These are phyloP conservation scores for Lagenidium sp. DNA, from an alignment of 352 stramenopile species.

Conservation along the genomic window DNA sequence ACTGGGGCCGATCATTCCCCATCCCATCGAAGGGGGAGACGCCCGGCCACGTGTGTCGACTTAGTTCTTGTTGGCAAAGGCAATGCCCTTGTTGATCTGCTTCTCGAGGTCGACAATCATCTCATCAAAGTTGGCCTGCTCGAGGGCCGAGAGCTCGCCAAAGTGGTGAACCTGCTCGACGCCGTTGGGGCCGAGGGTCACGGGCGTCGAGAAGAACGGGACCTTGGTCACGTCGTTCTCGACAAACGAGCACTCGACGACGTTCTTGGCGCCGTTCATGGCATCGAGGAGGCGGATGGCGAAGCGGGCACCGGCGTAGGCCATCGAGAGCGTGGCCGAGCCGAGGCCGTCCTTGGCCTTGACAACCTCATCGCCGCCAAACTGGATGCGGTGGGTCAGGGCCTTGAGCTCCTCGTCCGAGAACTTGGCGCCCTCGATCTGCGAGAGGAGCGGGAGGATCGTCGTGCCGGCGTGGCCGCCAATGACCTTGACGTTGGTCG, in stretches of 20 bases:
- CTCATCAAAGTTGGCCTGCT: constrained; percentile 87
- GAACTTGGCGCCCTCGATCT: constrained; percentile 91
- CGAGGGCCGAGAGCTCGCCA: constrained; percentile 71
- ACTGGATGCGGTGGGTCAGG: constrained; percentile 96
- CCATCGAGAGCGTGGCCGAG: constrained; percentile 99
- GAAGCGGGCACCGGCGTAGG: constrained; percentile 97
- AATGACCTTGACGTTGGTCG: constrained; percentile 93
- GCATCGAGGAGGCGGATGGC: constrained; percentile 89
- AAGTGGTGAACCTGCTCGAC: constrained; percentile 94
- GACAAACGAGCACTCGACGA: constrained; percentile 97
- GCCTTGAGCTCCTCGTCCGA: constrained; percentile 91
- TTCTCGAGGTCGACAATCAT: constrained; percentile 83
- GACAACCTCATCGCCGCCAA: constrained; percentile 94
- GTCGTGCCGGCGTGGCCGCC: constrained; percentile 98
- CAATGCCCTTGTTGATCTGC: constrained; percentile 84
- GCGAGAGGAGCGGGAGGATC: constrained; percentile 98
- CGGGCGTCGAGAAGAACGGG: constrained; percentile 93
- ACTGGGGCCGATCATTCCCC: too few species aligned
- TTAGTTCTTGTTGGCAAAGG: constrained; percentile 69
- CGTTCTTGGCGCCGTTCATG: constrained; percentile 90
- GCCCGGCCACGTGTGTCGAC: too few species aligned
- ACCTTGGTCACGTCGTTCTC: constrained; percentile 94
- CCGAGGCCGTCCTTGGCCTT: constrained; percentile 95
- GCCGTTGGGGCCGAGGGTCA: constrained; percentile 95
- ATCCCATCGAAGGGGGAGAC: too few species aligned